Evolutionary conservation across 2,329 filamentous ascomycete species (phyloP).

Genomic region (Cucurbitaria berberidis): DNA sequence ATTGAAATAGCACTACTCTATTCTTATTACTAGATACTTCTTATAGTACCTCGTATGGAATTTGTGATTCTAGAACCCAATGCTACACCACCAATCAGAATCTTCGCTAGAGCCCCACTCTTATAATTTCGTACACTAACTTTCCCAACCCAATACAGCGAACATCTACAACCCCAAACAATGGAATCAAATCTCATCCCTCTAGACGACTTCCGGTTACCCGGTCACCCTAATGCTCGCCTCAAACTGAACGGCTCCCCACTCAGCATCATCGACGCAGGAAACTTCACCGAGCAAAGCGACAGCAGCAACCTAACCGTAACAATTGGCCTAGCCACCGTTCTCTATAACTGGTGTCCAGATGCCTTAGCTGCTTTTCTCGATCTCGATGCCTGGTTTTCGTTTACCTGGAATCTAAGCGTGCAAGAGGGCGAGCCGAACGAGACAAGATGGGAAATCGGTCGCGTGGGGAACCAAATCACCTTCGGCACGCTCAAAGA

Average conservation of each 20-base stretch:
- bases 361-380: constrained; percentile 24
- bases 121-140: constrained; percentile 4
- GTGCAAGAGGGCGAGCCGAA: constrained; percentile 11
- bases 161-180: not conserved
- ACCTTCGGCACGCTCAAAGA: constrained; percentile 28
- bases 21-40: too few relatives aligned
- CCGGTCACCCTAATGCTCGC: constrained; percentile 14
- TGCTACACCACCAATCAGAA: constrained; percentile 5
- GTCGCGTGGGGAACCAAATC: constrained; percentile 28
- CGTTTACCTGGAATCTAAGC: constrained; percentile 25
- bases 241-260: constrained; percentile 13
- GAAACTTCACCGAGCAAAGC: not conserved
- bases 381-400: constrained; percentile 34
- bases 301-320: constrained; percentile 4
- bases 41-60: not conserved
- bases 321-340: constrained; percentile 24
- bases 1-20: too few relatives aligned
- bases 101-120: constrained; percentile 4
- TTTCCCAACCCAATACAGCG: not conserved
- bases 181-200: constrained; percentile 5
- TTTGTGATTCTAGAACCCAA: not conserved
- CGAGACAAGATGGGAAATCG: constrained; percentile 26
- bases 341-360: constrained; percentile 29
- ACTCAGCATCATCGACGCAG: constrained; percentile 13
- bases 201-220: constrained; percentile 15